Evolutionary conservation across 192 early-diverging fungal species (phyloP).

Genomic region (Rhizophagus sp.): DNA sequence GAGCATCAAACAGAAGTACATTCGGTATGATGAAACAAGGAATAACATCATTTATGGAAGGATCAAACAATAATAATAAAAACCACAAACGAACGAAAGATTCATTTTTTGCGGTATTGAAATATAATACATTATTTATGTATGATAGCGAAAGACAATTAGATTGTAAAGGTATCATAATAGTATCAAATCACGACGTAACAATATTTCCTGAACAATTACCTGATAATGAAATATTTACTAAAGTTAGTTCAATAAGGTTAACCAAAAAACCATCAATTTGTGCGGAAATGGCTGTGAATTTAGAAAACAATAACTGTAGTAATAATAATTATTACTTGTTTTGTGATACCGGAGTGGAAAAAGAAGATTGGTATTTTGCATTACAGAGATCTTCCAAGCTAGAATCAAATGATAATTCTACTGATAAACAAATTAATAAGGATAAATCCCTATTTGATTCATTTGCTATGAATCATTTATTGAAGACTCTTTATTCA

Average conservation of each 20-base stretch:
- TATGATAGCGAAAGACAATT: constrained; percentile 75
- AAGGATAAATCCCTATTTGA: constrained; percentile 46
- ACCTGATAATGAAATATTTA: constrained; percentile 66
- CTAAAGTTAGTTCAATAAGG: constrained; percentile 56
- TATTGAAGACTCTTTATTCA: constrained; percentile 47
- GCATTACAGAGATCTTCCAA: constrained; percentile 65
- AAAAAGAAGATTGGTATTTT: constrained; percentile 95
- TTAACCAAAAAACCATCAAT: constrained; percentile 36
- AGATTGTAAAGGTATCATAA: constrained; percentile 72
- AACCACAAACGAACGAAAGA: constrained; percentile 41
- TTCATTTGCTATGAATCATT: constrained; percentile 35
- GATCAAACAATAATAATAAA: neutral
- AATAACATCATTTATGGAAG: constrained; percentile 21
- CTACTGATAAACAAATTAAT: constrained; percentile 33
- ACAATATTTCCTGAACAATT: constrained; percentile 48
- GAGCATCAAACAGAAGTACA: neutral
- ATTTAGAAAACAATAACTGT: constrained; percentile 30
- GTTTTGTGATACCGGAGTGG: constrained; percentile 60
- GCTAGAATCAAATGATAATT: constrained; percentile 21
- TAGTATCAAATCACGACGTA: constrained; percentile 68
- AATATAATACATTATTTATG: constrained; percentile 74
- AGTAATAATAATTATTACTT: constrained; percentile 49
- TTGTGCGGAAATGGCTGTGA: constrained; percentile 20
- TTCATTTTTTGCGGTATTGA: constrained; percentile 69
- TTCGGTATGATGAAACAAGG: constrained; percentile 24